Base-by-base conservation (phyloP, 2,329 filamentous ascomycete genomes). In the Plectosphaerella sp. region DNA sequence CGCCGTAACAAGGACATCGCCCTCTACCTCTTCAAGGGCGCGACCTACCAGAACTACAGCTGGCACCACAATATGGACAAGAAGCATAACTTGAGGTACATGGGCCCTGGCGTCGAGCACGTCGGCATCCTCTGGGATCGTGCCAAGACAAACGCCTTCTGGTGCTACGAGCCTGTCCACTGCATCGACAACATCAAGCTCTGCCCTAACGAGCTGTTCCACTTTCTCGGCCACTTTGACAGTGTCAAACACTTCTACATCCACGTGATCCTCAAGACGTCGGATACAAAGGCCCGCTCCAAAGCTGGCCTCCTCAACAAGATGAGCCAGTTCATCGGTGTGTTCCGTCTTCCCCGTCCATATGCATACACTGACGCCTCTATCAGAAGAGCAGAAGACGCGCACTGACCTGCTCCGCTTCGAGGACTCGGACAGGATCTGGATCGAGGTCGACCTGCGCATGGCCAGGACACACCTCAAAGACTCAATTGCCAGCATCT, bases 211-310 rank as follows among this genome's bases (percentile, higher is more conserved):
- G n/a, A 37, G 5, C 37, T 41, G 20, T 22, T 7, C 7, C 24
- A 54, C 16, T 53, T 54, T 15, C 33, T 43, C 12, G 42, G 14
- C 9, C 10, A 49, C 6, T 46, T 47, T 22, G 7, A 45, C 18
- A 11, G 35, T 0, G 3, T 57, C 1, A 18, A 52, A 2, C 3
- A 33, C 9, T 1, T 52, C 39, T 50, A 61, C 18, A 49, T 71
- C 0, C 48, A 64, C 46, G 41, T 52, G 5, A 58, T 70, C 35
- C 69, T 65, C 52, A 49, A 71, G 42, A 53, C 70, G 8, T 25
- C 61, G 11, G 55, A 57, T 28, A 11, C 60, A 4, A 50, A 4
- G 16, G 22, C 28, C 5, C 25, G 25, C 11, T 12, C 18, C 8
- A 43, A 28, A 24, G 12, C 22, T 11, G 22, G 8, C 9, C 10